Conservation (phyloP, 2,329 filamentous ascomycete genomes). For the Mycosphaerella sp. region DNA sequence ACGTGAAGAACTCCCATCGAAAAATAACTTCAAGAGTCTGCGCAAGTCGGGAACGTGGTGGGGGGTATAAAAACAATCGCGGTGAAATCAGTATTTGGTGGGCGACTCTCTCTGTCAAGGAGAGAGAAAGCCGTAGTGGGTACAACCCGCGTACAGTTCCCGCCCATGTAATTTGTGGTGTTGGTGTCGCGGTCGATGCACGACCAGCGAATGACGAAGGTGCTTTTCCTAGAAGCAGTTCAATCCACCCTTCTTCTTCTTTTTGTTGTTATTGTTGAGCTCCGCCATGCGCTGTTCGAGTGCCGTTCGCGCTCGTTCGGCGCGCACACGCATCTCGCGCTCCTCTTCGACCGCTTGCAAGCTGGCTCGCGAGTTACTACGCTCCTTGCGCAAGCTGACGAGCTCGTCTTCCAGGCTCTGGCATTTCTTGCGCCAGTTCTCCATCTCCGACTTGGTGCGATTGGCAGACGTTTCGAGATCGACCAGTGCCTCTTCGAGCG, state of each 20-base stretch:
- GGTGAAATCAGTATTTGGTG: not conserved
- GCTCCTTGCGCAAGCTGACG: conserved; percentile 56
- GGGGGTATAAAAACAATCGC: not conserved
- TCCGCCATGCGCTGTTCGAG: conserved; percentile 74
- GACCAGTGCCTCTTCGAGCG: conserved; percentile 88
- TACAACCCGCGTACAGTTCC: conserved; percentile 1
- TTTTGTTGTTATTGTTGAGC: conserved; percentile 78
- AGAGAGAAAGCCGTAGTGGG: conserved; percentile 1
- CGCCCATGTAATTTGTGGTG: conserved; percentile 7
- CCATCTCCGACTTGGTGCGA: conserved; percentile 84
- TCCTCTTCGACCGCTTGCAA: conserved; percentile 95
- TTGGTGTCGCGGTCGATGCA: conserved; percentile 14
- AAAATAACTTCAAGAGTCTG: not conserved
- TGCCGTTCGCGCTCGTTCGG: conserved; percentile 80
- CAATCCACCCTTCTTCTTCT: conserved; percentile 88
- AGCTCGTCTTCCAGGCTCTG: conserved; percentile 66
- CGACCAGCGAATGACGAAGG: conserved; percentile 12
- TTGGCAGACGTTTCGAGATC: conserved; percentile 89
- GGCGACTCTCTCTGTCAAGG: not conserved
- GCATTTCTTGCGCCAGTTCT: conserved; percentile 84
- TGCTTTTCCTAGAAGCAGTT: conserved; percentile 76
- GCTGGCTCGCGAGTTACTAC: conserved; percentile 52
- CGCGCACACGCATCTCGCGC: conserved; percentile 81
- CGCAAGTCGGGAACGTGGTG: not conserved
- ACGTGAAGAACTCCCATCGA: not conserved